Base-by-base conservation (phyloP, 179 eudicot genomes). In the Nepenthes alata region DNA sequence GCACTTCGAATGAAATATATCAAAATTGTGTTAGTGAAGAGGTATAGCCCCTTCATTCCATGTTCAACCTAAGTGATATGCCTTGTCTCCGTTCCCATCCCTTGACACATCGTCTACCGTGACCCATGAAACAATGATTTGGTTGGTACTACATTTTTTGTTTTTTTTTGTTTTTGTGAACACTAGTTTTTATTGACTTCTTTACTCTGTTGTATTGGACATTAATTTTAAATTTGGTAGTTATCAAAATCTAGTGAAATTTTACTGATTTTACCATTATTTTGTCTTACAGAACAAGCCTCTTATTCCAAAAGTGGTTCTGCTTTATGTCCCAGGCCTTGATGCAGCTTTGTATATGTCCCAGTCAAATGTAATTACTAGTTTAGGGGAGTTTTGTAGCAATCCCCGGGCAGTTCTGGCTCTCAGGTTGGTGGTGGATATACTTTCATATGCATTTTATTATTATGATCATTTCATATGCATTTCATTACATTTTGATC, bases 301-400 rank as follows among this genome's bases (percentile, higher is more conserved):
- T 57, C 75, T 93, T 65, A 93, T 93, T 66, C 90, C 95, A 6
- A 93, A 93, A 74, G 88, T 93, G 75, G 93, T 84, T 62, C 77
- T 89, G 80, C 76, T 93, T 39, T 86, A 93, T 77, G 80, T 93
- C 67, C 98, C 98, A 57, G 95, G 96, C 60, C 98, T 93, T 69
- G 98, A 93, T 77, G 96, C 96, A 12, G 89, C 81, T 12, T 58
- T 93, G 54, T 93, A 86, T 69, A 71, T 86, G 78, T 86, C 98
- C 4, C 91, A 89, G 58, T 66, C 82, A 58, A 91, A 83, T 72
- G 15, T 64, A 59, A 75, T 93, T 45, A 66, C 75, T 64, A 70
- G 80, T 79, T 71, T 93, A 65, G 86, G 83, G 71, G 77, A 81
- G 71, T 78, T 60, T 61, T 93, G 88, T 83, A 95, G 96, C 56